These are phyloP conservation scores for Pseudonitzschia multistriata DNA, from an alignment of 108 stramenopile genomes.

Conservation along the genomic window DNA sequence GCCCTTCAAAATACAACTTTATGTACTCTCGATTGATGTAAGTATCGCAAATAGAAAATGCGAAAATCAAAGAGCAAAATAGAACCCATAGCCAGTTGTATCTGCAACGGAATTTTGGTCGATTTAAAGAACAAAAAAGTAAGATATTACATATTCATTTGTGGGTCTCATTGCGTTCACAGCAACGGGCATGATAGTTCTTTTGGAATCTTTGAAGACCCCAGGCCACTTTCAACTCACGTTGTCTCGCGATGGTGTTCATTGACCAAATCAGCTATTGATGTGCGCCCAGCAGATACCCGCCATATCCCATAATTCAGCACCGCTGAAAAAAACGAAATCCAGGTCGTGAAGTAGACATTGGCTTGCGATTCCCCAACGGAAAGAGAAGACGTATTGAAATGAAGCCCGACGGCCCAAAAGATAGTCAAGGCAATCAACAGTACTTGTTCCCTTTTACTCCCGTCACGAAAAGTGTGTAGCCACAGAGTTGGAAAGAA, in stretches of 20 bases:
- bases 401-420: slow-evolving; percentile 39
- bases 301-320: slow-evolving; percentile 50
- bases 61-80: slow-evolving; percentile 34
- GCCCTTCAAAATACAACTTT: slow-evolving; percentile 19
- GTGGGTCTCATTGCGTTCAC: neutral
- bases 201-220: neutral
- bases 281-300: slow-evolving; percentile 30
- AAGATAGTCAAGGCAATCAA: slow-evolving; percentile 31
- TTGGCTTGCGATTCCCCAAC: slow-evolving; percentile 69
- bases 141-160: neutral
- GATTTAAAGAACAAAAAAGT: neutral
- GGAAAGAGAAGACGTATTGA: slow-evolving; percentile 50
- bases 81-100: slow-evolving; percentile 47
- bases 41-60: slow-evolving; percentile 35
- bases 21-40: slow-evolving; percentile 42
- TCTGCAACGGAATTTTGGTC: neutral
- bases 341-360: slow-evolving; percentile 75
- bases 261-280: slow-evolving; percentile 33
- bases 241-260: slow-evolving; percentile 32
- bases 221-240: neutral
- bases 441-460: slow-evolving; percentile 34
- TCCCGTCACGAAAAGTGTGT: slow-evolving; percentile 47
- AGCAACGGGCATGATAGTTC: neutral
- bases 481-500: slow-evolving; percentile 45
- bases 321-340: slow-evolving; percentile 34